Evolutionary conservation across 2,329 filamentous ascomycete species (phyloP), one percentile per base, ranked within the genome.

Genomic region (Cladosporium sp.): DNA sequence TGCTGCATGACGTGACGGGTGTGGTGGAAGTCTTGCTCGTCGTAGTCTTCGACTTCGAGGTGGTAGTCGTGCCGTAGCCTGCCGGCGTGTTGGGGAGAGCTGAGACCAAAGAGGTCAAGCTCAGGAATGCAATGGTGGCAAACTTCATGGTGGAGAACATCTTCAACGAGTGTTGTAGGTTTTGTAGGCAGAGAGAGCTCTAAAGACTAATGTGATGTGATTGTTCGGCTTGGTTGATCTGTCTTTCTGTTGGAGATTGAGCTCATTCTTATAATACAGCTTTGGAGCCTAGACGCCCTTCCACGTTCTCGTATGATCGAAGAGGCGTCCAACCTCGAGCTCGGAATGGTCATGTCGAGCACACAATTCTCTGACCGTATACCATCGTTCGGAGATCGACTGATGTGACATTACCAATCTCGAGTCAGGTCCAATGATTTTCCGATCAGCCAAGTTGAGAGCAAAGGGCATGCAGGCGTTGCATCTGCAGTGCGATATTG

Each of bases 111-210:
- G 54, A 56, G 42, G 17, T 56, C 34, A 56, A 15, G 54, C 42
- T 56, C 17, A 56, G 42, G 9, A 56, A 36, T 20, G 54, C 54
- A 9, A 49, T 28, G 15, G 54, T 34, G 4, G 54, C 54, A 19
- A 56, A 28, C 34, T 56, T 56, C 30, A 56, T 56, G 54, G 30
- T 49, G 42, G 42, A 22, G 36, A 56, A 56, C 54, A 56, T 56
- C 3, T 56, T 47, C 22, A 55, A 55, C 38, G 51, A 55, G n/a
- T 36, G 38, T 43, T 37, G 36, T 12, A 19, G 28, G 17, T 19
- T 39, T 22, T 51, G 19, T 14, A 7, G 22, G n/a, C n/a, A 47
- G 43, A 11, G 22, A 30, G 25, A 5, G 22, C 3, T 28, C n/a
- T 30, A 3, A 43, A 37, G 19, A 7, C 14, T 50, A 17, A 37